Evolutionary conservation across 2,329 filamentous ascomycete species (phyloP).

Genomic region (Pezicula rhizophila): DNA sequence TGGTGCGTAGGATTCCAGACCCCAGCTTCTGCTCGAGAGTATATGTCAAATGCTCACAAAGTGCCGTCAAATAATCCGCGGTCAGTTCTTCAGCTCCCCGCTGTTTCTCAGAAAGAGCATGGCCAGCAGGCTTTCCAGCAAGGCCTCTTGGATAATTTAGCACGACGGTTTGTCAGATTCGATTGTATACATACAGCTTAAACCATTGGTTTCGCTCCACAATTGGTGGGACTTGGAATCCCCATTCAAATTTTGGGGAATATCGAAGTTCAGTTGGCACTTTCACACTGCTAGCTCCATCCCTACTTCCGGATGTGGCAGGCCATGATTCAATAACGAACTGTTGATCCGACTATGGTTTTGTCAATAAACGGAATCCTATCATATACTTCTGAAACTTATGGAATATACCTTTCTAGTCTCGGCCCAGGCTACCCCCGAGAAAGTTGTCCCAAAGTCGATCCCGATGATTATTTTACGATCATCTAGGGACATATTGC

Average conservation of each 20-base stretch:
- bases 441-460: conserved; percentile 11
- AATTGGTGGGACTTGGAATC: neutral
- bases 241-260: neutral
- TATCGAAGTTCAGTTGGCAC: conserved; percentile 1
- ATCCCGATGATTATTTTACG: conserved; percentile 2
- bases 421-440: conserved; percentile 7
- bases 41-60: conserved; percentile 40
- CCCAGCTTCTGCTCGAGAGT: conserved; percentile 38
- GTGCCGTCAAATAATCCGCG: conserved; percentile 45
- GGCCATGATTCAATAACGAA: neutral
- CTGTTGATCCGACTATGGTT: neutral
- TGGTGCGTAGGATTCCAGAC: conserved; percentile 34
- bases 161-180: neutral
- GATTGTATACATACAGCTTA: neutral
- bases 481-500: too few species aligned
- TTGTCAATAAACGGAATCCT: too few species aligned
- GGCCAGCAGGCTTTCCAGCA: too few species aligned
- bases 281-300: conserved; percentile 1
- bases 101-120: neutral
- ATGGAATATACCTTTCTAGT: conserved; percentile 2
- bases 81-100: conserved; percentile 32
- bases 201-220: conserved; percentile 1
- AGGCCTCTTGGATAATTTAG: too few species aligned
- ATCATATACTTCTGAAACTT: too few species aligned
- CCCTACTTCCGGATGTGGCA: neutral